Conservation (phyloP, 805 yeast genomes). For the Zygosaccharomyces pseudorouxii region DNA sequence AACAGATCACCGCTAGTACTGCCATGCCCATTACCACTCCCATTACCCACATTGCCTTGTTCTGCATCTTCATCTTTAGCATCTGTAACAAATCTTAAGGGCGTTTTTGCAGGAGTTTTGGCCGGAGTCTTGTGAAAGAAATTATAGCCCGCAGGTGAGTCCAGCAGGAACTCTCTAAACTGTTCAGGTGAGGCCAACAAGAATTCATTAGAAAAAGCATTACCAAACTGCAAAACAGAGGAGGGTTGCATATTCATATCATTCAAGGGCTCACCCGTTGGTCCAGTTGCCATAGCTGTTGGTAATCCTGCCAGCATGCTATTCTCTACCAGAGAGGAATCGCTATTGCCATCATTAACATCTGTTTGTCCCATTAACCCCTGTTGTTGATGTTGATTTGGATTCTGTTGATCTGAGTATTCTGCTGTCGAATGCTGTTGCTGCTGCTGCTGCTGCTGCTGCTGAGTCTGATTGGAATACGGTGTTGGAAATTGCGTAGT, state of each 20-base stretch:
- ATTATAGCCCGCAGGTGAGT: slow-evolving; percentile 33
- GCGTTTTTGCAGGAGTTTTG: slow-evolving; percentile 34
- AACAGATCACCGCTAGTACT: background rate
- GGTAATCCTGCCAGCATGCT: slow-evolving; percentile 21
- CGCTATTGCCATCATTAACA: slow-evolving; percentile 12
- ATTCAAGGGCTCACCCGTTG: slow-evolving; percentile 22
- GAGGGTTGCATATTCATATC: slow-evolving; percentile 36
- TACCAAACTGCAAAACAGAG: slow-evolving; percentile 27
- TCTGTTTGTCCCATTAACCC: background rate
- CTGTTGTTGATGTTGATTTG: background rate
- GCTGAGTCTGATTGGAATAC: slow-evolving; percentile 27
- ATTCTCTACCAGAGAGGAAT: slow-evolving; percentile 28
- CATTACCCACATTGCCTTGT: background rate
- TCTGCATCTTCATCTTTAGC: slow-evolving; percentile 1
- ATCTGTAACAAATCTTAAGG: slow-evolving; percentile 30
- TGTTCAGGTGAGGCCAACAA: slow-evolving; percentile 35
- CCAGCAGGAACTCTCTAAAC: slow-evolving; percentile 33
- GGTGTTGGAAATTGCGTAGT: slow-evolving; percentile 36
- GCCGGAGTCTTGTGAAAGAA: slow-evolving; percentile 23
- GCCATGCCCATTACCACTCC: background rate
- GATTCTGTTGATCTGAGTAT: background rate
- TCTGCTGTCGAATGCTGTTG: background rate
- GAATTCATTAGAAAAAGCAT: slow-evolving; percentile 29
- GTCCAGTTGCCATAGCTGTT: slow-evolving; percentile 7
- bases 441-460: slow-evolving; percentile 8